These are phyloP conservation scores for Cryptosporidium felis DNA, from an alignment of 169 alveolate species.

Conservation along the genomic window DNA sequence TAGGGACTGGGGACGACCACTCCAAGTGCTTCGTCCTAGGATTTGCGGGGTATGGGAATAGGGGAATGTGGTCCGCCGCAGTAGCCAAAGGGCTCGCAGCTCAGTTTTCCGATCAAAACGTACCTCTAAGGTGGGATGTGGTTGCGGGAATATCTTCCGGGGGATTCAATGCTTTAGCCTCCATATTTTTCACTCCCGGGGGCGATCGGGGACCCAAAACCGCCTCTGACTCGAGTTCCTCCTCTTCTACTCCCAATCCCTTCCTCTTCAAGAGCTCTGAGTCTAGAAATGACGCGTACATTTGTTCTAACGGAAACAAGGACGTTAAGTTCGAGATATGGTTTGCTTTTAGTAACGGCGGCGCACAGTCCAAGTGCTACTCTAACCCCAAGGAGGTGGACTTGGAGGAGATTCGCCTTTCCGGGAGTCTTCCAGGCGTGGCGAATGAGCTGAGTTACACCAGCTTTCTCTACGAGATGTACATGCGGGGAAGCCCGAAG, in stretches of 20 bases:
- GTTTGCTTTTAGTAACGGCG: not conserved
- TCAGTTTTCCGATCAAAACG: constrained; percentile 52
- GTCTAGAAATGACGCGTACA: constrained; percentile 21
- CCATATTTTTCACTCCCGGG: constrained; percentile 45
- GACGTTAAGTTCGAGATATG: constrained; percentile 52
- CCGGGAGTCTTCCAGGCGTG: not conserved
- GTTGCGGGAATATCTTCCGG: constrained; percentile 70
- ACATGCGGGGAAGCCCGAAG: constrained; percentile 11
- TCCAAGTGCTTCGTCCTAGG: constrained; percentile 62
- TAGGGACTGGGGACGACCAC: constrained; percentile 57
- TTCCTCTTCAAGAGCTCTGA: constrained; percentile 2
- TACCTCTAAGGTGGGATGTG: constrained; percentile 68
- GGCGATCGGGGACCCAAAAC: too few species aligned
- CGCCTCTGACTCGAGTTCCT: too few species aligned
- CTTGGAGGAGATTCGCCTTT: not conserved
- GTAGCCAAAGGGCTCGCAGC: constrained; percentile 66
- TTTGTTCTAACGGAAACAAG: constrained; percentile 28
- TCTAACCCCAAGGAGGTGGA: constrained; percentile 3
- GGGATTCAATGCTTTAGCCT: constrained; percentile 40
- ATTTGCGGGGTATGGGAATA: constrained; percentile 56
- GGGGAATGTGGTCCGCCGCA: constrained; percentile 71
- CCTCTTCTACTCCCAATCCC: too few species aligned
- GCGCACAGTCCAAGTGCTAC: not conserved
- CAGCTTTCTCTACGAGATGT: constrained; percentile 20
- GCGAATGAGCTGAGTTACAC: constrained; percentile 64